Conservation (phyloP, 2,329 filamentous ascomycete genomes). For the Ilyonectria robusta region DNA sequence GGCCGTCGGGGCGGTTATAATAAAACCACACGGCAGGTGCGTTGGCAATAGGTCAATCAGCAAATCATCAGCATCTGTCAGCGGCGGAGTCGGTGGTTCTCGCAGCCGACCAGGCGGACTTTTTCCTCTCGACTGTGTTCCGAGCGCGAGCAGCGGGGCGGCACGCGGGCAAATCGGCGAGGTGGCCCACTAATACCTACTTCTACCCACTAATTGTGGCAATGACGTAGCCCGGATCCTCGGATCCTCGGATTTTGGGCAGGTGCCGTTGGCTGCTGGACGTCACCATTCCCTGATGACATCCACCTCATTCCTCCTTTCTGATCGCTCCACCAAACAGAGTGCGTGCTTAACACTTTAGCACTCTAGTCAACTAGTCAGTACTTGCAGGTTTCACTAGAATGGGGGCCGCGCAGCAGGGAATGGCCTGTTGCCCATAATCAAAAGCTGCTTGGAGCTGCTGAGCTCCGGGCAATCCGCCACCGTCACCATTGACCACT, state of each 20-base stretch:
- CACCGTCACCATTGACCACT: constrained; percentile 6
- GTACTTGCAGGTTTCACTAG: background rate
- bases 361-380: background rate
- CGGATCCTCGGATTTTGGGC: constrained; percentile 3
- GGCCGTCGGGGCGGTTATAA: background rate
- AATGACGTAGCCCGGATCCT: background rate
- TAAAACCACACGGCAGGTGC: background rate
- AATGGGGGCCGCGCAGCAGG: background rate
- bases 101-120: background rate
- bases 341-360: background rate
- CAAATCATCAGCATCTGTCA: background rate
- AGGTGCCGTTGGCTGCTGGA: background rate
- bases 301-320: background rate
- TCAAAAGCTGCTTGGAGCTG: constrained; percentile 3
- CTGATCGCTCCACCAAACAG: constrained; percentile 13
- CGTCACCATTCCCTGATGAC: constrained; percentile 1
- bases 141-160: background rate
- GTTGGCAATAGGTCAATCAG: background rate
- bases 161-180: background rate
- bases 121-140: background rate
- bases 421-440: background rate
- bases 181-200: background rate
- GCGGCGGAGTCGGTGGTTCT: background rate
- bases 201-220: too few species aligned
- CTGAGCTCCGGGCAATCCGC: constrained; percentile 28